These are phyloP conservation scores for Megacollybia marginata DNA, from an alignment of 768 basidiomycete genomes.

Conservation along the genomic window DNA sequence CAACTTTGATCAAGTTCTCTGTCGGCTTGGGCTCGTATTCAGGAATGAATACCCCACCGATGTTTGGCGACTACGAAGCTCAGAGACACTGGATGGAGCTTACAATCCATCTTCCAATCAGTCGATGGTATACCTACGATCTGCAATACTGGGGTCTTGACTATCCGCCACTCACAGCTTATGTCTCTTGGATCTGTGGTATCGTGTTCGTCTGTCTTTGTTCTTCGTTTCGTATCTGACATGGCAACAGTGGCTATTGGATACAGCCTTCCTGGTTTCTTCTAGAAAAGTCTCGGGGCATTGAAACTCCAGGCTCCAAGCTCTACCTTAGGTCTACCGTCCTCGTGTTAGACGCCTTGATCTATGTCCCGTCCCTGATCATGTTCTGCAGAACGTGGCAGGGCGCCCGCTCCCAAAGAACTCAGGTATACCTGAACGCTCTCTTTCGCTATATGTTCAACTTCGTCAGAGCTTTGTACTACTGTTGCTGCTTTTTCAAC, in stretches of 20 bases:
- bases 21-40: slow-evolving; percentile 78
- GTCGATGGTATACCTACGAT: slow-evolving; percentile 85
- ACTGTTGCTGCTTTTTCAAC: slow-evolving; percentile 71
- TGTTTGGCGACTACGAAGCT: slow-evolving; percentile 91
- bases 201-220: slow-evolving; percentile 43
- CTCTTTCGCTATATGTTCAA: slow-evolving; percentile 1
- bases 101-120: slow-evolving; percentile 66
- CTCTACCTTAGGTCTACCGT: slow-evolving; percentile 80
- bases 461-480: slow-evolving; percentile 55
- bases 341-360: slow-evolving; percentile 52
- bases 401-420: slow-evolving; percentile 61
- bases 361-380: slow-evolving; percentile 71
- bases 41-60: slow-evolving; percentile 65
- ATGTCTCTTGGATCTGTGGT: slow-evolving; percentile 80
- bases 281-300: slow-evolving; percentile 60
- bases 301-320: slow-evolving; percentile 59
- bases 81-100: slow-evolving; percentile 96
- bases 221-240: slow-evolving; percentile 3
- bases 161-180: slow-evolving; percentile 91
- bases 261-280: slow-evolving; percentile 64
- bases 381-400: slow-evolving; percentile 64
- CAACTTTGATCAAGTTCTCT: slow-evolving; percentile 57
- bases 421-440: slow-evolving; percentile 48
- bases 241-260: slow-evolving; percentile 34
- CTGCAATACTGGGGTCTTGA: slow-evolving; percentile 91